These are phyloP conservation scores for Hyaloscypha bicolor DNA, from an alignment of 495 filamentous ascomycete genomes.

Conservation along the genomic window DNA sequence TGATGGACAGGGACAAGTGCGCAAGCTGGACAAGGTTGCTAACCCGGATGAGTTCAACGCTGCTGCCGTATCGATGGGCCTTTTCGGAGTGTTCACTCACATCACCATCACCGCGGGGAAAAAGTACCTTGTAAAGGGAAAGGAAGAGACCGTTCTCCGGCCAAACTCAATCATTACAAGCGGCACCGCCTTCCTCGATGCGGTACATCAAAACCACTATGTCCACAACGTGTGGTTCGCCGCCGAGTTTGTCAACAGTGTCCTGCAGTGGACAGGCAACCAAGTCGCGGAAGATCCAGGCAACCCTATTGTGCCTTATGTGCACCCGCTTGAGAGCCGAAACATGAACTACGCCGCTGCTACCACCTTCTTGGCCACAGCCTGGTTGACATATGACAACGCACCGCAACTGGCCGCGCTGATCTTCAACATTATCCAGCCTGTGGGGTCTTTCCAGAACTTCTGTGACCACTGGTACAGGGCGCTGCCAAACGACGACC, in stretches of 20 bases:
- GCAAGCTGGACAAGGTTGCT: conserved; percentile 8
- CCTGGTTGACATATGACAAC: conserved; percentile 7
- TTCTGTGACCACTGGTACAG: conserved; percentile 13
- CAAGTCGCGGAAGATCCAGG: conserved; percentile 9
- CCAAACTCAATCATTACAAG: conserved; percentile 9
- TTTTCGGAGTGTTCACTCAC: conserved; percentile 10
- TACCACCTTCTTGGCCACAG: conserved; percentile 10
- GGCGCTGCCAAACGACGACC: conserved; percentile 10
- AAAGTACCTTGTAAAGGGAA: conserved; percentile 11
- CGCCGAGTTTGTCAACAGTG: conserved; percentile 10
- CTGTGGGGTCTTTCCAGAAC: conserved; percentile 3
- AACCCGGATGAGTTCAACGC: conserved; percentile 8
- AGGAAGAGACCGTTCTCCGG: conserved; percentile 8
- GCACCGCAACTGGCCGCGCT: conserved; percentile 3
- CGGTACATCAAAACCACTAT: conserved; percentile 9
- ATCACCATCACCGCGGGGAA: conserved; percentile 10
- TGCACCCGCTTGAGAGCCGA: conserved; percentile 7
- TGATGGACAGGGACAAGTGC: conserved; percentile 10
- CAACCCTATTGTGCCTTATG: conserved; percentile 9
- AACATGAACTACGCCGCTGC: conserved; percentile 10
- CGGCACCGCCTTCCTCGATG: conserved; percentile 7
- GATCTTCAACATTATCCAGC: conserved; percentile 11
- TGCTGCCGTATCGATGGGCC: conserved; percentile 8
- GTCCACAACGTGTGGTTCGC: conserved; percentile 10
- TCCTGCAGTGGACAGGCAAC: conserved; percentile 10